A percentile compares a stretch with the other conserved stretches of the same genome.
Evolutionary conservation across 345 rosid genomes (phyloP).

Genomic region (Fremontodendron californicum): DNA sequence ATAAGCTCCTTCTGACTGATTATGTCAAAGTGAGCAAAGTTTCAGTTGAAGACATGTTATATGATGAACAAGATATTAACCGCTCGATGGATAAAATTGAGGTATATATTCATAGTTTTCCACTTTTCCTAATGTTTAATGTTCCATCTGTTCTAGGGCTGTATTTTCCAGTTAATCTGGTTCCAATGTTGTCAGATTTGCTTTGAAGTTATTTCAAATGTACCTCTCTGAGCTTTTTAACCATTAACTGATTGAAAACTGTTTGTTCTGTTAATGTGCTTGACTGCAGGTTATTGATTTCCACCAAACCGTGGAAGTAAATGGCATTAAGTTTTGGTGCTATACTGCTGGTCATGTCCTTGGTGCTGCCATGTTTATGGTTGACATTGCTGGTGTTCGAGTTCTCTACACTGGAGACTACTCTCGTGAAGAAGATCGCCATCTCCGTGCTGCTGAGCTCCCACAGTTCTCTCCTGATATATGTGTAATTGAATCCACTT

Average conservation of each 20-base stretch:
- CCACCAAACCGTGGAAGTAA: conserved; percentile 84
- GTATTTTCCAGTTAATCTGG: neutral
- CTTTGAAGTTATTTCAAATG: neutral
- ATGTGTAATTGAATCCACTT: conserved; percentile 92
- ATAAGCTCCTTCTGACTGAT: conserved; percentile 77
- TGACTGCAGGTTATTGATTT: conserved; percentile 66
- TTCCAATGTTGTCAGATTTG: neutral
- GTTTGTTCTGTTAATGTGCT: neutral
- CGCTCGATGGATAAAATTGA: conserved; percentile 92
- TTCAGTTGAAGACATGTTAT: conserved; percentile 91
- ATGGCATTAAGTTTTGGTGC: conserved; percentile 90
- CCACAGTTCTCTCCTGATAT: conserved; percentile 97
- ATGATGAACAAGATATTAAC: conserved; percentile 77
- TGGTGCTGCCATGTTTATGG: conserved; percentile 99
- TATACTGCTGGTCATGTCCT: conserved; percentile 96
- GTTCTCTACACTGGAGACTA: conserved; percentile 91
- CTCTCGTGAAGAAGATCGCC: conserved; percentile 89
- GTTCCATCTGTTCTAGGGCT: neutral
- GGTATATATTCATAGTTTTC: conserved; percentile 31
- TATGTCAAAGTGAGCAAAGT: conserved; percentile 95
- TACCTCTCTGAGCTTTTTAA: neutral
- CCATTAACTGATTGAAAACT: neutral
- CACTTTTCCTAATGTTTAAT: neutral
- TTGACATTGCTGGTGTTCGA: conserved; percentile 85
- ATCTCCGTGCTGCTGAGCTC: conserved; percentile 90